Base-by-base conservation (phyloP, 2,329 filamentous ascomycete species). In the Cladosporium sp. region DNA sequence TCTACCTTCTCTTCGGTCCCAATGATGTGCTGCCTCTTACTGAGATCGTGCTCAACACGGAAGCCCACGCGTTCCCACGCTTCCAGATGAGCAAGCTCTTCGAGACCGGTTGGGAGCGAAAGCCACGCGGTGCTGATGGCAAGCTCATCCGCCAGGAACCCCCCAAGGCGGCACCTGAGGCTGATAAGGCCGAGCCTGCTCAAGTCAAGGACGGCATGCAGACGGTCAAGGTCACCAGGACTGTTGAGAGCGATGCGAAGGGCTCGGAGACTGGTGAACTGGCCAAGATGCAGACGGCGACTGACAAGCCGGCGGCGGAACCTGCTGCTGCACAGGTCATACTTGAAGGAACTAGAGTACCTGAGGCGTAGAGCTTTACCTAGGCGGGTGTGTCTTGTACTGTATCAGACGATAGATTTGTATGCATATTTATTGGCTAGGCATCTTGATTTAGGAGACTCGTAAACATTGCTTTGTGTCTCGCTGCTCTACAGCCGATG, bases 1-100 rank as follows among this genome's bases (percentile, higher is more conserved):
- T 99, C 77, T 99, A 97, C 78, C 87, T 99, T 49, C 84, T 99
- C 38, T 99, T 99, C 80, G 93, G 92, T 2, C 88, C 91, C 4
- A 84, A 90, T 70, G 91, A 96, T 68, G 79, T 97, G 44, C 82
- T 98, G 51, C 92, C 93, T 2, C 84, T 99, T 36, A 91, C 95
- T 72, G 87, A 93, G 73, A 84, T 97, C 30, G 93, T 99, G 47
- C 88, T 98, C 76, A 99, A 99, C 78, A 99, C 95, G 1, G 95
- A 99, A 81, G 95, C 93, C 1, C 95, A 99, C 78, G 87, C 92
- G 1, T 85, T 99, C 67, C 95, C 95, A 8, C 84, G 90, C 47
- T 99, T 99, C 76, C 88, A 95, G 74, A 87, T 95, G 78, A 89
- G 87, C 1, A 87, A 86, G 71, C 79, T 92, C 44, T 93, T 95